These are phyloP conservation scores for Rhododendron ferrugineum DNA, from an alignment of 148 eudicot species.

Conservation along the genomic window DNA sequence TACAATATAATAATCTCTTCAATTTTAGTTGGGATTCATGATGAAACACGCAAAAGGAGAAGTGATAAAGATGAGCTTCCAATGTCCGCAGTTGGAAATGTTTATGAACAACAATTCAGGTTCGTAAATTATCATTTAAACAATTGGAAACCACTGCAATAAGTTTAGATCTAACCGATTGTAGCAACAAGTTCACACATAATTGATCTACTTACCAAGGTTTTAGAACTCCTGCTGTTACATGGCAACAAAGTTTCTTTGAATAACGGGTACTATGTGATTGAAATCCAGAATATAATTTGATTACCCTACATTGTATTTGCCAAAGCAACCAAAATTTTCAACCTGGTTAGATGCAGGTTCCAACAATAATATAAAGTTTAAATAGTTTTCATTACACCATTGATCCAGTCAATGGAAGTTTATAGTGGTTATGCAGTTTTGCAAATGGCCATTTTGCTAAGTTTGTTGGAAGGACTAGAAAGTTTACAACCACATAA, in stretches of 20 bases:
- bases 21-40: neutral
- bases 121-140: neutral
- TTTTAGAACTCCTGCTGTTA: neutral
- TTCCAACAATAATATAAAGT: no score
- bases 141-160: neutral
- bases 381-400: no score
- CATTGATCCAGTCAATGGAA: neutral
- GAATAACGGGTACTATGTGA: no score
- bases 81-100: neutral
- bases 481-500: neutral
- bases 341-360: no score
- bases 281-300: no score
- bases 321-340: neutral
- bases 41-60: neutral
- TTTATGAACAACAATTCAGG: neutral
- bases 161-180: neutral
- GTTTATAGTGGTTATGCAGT: neutral
- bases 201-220: neutral
- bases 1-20: constrained; percentile 9
- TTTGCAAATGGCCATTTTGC: no score
- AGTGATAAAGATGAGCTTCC: neutral
- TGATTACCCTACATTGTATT: neutral
- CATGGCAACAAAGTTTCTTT: neutral
- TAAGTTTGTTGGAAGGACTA: no score
- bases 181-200: neutral